Conservation (phyloP, 305 asterid genomes). For the Fraxinus sp. region DNA sequence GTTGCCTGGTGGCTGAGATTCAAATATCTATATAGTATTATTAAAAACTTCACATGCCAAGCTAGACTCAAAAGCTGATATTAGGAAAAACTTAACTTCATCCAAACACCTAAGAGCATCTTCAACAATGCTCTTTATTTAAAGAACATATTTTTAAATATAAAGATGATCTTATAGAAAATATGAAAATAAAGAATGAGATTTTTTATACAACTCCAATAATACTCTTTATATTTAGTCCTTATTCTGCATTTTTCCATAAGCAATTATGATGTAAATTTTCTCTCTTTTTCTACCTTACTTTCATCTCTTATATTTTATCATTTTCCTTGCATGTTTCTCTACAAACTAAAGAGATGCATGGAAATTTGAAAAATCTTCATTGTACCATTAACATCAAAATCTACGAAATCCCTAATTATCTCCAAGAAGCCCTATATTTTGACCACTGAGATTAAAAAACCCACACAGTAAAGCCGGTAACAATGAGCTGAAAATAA, state of each 20-base stretch:
- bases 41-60: constrained; percentile 26
- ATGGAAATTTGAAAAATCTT: background rate
- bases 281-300: background rate
- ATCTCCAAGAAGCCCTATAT: constrained; percentile 43
- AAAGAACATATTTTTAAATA: background rate
- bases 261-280: background rate
- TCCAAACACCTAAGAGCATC: background rate
- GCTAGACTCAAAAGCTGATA: constrained; percentile 18
- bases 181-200: background rate
- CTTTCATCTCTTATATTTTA: background rate
- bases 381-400: constrained; percentile 15
- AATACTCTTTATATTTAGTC: background rate
- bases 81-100: constrained; percentile 10
- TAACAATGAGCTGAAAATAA: constrained; percentile 21
- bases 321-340: background rate
- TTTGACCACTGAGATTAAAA: constrained; percentile 24
- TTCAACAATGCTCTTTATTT: background rate
- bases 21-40: constrained; percentile 43
- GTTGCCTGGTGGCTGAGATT: constrained; percentile 44
- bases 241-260: background rate
- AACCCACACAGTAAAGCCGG: constrained; percentile 24
- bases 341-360: background rate
- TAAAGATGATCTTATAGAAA: background rate
- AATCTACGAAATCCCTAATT: constrained; percentile 15
- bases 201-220: background rate